Evolutionary conservation across 2,329 filamentous ascomycete genomes (phyloP).

Genomic region (Colletotrichum spaethianum): DNA sequence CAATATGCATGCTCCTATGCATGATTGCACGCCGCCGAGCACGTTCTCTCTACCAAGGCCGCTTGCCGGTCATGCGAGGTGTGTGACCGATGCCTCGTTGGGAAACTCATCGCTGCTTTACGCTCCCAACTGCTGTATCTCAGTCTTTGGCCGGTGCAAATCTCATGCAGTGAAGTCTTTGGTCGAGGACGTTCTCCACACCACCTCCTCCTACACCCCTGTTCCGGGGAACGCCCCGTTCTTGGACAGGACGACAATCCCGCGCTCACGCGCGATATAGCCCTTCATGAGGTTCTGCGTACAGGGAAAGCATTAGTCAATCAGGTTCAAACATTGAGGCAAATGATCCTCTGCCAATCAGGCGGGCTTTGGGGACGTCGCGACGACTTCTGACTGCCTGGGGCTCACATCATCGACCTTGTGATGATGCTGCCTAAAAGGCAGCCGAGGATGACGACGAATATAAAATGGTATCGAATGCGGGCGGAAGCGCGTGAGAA

Average conservation of each 20-base stretch:
- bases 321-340: conserved; percentile 43
- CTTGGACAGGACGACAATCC: conserved; percentile 93
- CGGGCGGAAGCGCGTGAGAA: not conserved
- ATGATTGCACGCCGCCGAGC: not conserved
- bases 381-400: conserved; percentile 3
- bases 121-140: not conserved
- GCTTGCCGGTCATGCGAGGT: not conserved
- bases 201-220: conserved; percentile 65
- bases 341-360: not conserved
- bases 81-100: not conserved
- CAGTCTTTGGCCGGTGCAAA: conserved; percentile 3
- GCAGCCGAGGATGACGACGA: conserved; percentile 4
- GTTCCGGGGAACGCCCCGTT: conserved; percentile 95
- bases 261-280: conserved; percentile 92
- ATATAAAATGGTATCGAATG: conserved; percentile 8
- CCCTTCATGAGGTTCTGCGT: conserved; percentile 93
- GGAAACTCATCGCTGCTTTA: conserved; percentile 8
- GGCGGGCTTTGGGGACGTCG: not conserved
- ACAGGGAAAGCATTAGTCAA: conserved; percentile 49
- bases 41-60: not conserved
- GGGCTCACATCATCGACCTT: not conserved
- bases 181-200: not conserved
- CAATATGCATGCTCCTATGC: conserved; percentile 10
- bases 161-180: not conserved
- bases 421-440: conserved; percentile 21